Conservation (phyloP, 257 asterid species). For the Lavandula angustifolia region DNA sequence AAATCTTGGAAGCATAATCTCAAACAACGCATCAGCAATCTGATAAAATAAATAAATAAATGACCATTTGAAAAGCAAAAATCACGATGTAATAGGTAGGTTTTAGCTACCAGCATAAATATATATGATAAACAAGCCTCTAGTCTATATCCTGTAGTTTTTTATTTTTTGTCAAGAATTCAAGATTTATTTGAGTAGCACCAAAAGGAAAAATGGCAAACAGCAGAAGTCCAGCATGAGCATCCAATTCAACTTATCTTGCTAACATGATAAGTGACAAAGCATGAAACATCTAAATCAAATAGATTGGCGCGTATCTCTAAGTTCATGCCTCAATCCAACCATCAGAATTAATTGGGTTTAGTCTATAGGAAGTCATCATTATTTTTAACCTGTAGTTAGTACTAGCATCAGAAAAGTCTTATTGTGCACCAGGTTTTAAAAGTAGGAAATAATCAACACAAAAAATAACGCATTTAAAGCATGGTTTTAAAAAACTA, state of each 20-base stretch:
- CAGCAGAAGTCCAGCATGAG: constrained; percentile 21
- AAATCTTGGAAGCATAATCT: constrained; percentile 87
- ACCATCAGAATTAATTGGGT: background rate
- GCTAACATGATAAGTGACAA: background rate
- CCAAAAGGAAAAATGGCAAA: constrained; percentile 2
- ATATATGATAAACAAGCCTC: constrained; percentile 17
- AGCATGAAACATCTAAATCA: constrained; percentile 10
- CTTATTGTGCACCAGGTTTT: constrained; percentile 13
- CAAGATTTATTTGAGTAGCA: constrained; percentile 5
- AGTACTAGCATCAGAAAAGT: constrained; percentile 9
- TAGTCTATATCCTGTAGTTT: background rate
- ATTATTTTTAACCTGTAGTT: constrained; percentile 11
- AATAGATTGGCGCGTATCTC: background rate
- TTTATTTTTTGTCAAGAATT: constrained; percentile 7
- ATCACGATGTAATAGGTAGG: background rate
- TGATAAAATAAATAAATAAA: constrained; percentile 38
- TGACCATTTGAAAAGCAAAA: constrained; percentile 11
- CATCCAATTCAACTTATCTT: constrained; percentile 21
- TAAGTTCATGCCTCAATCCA: constrained; percentile 11
- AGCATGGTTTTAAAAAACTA: constrained; percentile 4
- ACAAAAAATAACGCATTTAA: constrained; percentile 9
- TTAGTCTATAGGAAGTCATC: constrained; percentile 7
- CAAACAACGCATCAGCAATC: constrained; percentile 87
- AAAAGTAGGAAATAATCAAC: constrained; percentile 6
- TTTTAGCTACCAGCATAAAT: constrained; percentile 13